Evolutionary conservation across 169 alveolate species (phyloP).

Genomic region (Plasmodium coatneyi): DNA sequence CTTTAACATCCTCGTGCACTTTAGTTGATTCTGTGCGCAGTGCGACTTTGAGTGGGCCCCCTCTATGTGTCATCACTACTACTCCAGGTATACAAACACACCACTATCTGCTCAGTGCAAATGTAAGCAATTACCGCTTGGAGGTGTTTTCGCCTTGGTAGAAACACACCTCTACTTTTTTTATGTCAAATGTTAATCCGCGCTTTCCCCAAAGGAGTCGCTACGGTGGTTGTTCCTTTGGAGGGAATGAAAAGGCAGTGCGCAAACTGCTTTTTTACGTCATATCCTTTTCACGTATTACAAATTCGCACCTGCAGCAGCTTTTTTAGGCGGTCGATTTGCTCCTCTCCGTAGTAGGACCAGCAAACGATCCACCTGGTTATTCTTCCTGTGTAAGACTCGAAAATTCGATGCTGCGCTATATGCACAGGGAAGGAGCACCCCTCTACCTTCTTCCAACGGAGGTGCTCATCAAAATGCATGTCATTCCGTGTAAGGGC

Average conservation of each 20-base stretch:
- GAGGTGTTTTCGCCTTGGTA: not conserved
- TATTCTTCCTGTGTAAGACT: conserved; percentile 78
- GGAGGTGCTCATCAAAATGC: conserved; percentile 10
- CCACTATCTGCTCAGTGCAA: not conserved
- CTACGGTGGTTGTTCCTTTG: not conserved
- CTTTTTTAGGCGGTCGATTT: conserved; percentile 50
- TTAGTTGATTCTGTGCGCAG: not conserved
- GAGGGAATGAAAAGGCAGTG: not conserved
- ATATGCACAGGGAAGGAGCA: conserved; percentile 63
- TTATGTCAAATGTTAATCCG: not conserved
- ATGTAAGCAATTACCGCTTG: not conserved
- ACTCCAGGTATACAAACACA: not conserved
- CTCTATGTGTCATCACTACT: not conserved
- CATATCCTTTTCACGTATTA: not conserved
- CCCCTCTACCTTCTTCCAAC: conserved; percentile 11
- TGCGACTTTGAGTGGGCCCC: not conserved
- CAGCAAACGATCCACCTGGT: conserved; percentile 85
- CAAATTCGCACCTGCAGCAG: conserved; percentile 9
- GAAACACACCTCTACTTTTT: not conserved
- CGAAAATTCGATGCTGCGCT: conserved; percentile 82
- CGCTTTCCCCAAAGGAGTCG: not conserved
- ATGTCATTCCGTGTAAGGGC: conserved; percentile 41
- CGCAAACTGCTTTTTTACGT: not conserved
- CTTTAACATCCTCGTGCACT: conserved; percentile 18
- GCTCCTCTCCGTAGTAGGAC: conserved; percentile 82